These are phyloP conservation scores for Dendrocalamus latiflorus DNA, from an alignment of 202 grass and related monocot genomes.

Conservation along the genomic window DNA sequence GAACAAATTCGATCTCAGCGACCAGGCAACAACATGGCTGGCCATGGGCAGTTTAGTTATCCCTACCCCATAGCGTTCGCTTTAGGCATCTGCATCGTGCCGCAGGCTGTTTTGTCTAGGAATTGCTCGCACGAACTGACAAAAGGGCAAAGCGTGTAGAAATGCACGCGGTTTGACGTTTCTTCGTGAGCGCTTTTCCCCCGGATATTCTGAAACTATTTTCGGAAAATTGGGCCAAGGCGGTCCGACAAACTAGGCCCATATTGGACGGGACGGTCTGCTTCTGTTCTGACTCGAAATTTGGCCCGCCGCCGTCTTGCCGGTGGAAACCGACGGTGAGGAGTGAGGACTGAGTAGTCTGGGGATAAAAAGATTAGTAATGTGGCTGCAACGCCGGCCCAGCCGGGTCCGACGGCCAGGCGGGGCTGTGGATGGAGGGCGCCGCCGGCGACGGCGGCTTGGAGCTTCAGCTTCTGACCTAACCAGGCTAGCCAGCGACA, in stretches of 20 bases:
- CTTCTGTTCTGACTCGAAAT: too few relatives aligned
- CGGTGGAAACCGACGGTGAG: too few relatives aligned
- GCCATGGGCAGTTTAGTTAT: not conserved
- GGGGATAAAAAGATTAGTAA: too few relatives aligned
- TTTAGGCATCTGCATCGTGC: conserved; percentile 1
- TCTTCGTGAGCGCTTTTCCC: not conserved
- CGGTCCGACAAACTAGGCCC: not conserved
- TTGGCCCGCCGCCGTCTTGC: too few relatives aligned
- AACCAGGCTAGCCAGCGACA: conserved; percentile 34
- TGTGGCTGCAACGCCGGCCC: too few relatives aligned
- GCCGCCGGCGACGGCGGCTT: conserved; percentile 32
- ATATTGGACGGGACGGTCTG: too few relatives aligned
- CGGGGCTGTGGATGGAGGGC: conserved; percentile 13
- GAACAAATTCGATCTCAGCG: not conserved
- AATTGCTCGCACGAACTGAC: not conserved
- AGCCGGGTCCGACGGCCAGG: too few relatives aligned
- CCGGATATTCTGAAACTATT: not conserved
- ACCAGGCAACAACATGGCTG: not conserved
- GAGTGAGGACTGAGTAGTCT: too few relatives aligned
- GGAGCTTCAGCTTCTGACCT: conserved; percentile 35
- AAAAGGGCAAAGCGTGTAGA: not conserved
- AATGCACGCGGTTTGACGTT: not conserved
- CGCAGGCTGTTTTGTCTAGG: not conserved
- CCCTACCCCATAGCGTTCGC: not conserved
- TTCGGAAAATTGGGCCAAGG: not conserved